Evolutionary conservation across 1,284 basidiomycete species (phyloP).

Genomic region (Moniliophthora roreri): DNA sequence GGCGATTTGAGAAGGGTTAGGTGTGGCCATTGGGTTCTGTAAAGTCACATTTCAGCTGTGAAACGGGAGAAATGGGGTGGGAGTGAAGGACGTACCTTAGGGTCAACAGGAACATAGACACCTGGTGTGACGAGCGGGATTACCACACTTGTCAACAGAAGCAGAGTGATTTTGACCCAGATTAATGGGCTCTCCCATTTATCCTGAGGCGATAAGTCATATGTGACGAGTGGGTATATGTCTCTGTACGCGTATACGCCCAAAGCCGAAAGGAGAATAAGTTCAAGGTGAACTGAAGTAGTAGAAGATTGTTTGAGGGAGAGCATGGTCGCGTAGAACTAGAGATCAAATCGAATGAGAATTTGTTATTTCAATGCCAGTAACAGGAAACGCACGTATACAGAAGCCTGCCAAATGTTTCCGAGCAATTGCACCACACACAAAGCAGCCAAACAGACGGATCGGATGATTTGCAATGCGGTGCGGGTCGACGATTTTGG

Average conservation of each 20-base stretch:
- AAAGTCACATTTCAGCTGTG: background rate
- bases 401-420: too few species aligned
- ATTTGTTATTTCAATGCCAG: too few species aligned
- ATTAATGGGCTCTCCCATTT: conserved; percentile 22
- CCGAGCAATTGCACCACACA: too few species aligned
- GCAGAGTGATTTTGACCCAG: conserved; percentile 25
- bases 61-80: background rate
- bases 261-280: conserved; percentile 14
- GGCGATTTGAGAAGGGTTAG: conserved; percentile 56
- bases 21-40: conserved; percentile 33
- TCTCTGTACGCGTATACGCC: conserved; percentile 51
- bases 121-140: conserved; percentile 28
- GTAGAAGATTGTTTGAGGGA: conserved; percentile 8
- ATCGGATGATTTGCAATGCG: too few species aligned
- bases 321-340: too few species aligned
- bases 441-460: too few species aligned
- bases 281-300: conserved; percentile 15
- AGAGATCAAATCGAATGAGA: too few species aligned
- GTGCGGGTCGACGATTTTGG: too few species aligned
- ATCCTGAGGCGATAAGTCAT: conserved; percentile 21
- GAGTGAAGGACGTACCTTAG: conserved; percentile 23
- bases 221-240: conserved; percentile 52
- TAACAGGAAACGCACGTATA: too few species aligned
- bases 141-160: conserved; percentile 22
- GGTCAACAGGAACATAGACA: conserved; percentile 27